Percentiles rank a stretch among this genome's conserved stretches.
phyloP scores from a whole-genome alignment of 495 filamentous ascomycete species.

The Bathelium albidoporum region DNA sequence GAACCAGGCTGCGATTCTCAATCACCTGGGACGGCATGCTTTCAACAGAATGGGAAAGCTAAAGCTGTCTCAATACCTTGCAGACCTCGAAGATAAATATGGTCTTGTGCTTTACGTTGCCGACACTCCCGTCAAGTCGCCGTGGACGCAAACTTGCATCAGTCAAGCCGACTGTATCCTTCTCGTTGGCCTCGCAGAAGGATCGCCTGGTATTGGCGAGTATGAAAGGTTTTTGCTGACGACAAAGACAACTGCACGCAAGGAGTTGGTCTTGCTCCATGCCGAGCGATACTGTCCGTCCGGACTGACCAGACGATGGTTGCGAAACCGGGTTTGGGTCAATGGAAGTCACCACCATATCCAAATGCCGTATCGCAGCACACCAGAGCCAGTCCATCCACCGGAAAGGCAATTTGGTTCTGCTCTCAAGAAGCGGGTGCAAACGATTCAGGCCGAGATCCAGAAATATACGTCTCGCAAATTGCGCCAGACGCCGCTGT shows the following conservation, averaged over 20 bases:
- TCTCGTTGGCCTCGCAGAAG: slow-evolving; percentile 83
- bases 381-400: slow-evolving; percentile 64
- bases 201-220: slow-evolving; percentile 80
- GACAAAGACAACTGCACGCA: slow-evolving; percentile 93
- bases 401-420: slow-evolving; percentile 68
- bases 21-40: slow-evolving; percentile 87
- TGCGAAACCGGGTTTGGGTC: slow-evolving; percentile 91
- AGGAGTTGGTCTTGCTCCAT: slow-evolving; percentile 89
- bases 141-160: slow-evolving; percentile 98
- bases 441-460: slow-evolving; percentile 90
- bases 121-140: slow-evolving; percentile 91
- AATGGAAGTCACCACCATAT: slow-evolving; percentile 98
- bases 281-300: slow-evolving; percentile 78
- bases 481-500: slow-evolving; percentile 75
- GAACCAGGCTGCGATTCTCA: slow-evolving; percentile 86
- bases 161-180: slow-evolving; percentile 92
- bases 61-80: slow-evolving; percentile 90
- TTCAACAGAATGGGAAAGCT: slow-evolving; percentile 97
- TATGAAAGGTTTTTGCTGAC: slow-evolving; percentile 92
- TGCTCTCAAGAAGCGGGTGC: slow-evolving; percentile 85
- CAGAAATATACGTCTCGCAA: slow-evolving; percentile 91
- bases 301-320: slow-evolving; percentile 77
- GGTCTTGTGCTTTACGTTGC: slow-evolving; percentile 92
- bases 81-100: slow-evolving; percentile 94
- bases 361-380: slow-evolving; percentile 85